Evolutionary conservation across 2,329 filamentous ascomycete species (phyloP), one percentile per base, ranked within the genome.

Genomic region (Cordyceps cateniannulata): DNA sequence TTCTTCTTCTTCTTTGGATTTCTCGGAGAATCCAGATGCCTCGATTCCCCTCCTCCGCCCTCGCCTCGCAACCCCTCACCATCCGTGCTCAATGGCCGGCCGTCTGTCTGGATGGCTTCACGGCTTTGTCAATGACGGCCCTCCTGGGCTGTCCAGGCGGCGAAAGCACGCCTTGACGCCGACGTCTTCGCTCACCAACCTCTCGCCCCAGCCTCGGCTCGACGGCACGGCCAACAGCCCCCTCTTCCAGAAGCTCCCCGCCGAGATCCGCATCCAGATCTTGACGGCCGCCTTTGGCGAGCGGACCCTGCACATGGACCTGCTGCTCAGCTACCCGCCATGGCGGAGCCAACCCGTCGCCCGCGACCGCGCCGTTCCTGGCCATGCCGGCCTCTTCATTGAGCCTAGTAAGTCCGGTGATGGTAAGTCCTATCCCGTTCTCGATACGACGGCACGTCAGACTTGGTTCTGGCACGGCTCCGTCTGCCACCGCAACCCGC

Each of bases 191-290:
- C 1, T 22, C 16, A 22, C 49, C n/a, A 35, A 53, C 42, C 49
- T 60, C 14, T 47, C 48, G 14, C 14, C 14, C 25, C 58, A 20
- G 14, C 29, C 40, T 16, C 20, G 42, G 9, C 27, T n/a, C 8
- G 27, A 53, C 44, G 60, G 27, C 40, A 58, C 53, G 8, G 38
- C 42, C 16, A 22, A 52, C 32, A 69, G 69, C 62, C 51, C 63
- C 1, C 71, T 75, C 61, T 70, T 74, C 59, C 67, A 66, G 51
- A 66, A 65, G 29, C 64, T 75, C 1, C 72, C 73, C 9, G 62
- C 68, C 9, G 72, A 75, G 63, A 67, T 75, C 7, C 69, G 73
- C 20, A 69, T 66, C 52, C 68, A 68, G 63, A 68, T 75, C 51
- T 57, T 69, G 16, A 47, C 62, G 3, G 63, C 62, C 7, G 68